Evolutionary conservation across 495 filamentous ascomycete genomes (phyloP), one percentile per base, ranked within the genome.

Genomic region (Lophiostoma macrostomum): DNA sequence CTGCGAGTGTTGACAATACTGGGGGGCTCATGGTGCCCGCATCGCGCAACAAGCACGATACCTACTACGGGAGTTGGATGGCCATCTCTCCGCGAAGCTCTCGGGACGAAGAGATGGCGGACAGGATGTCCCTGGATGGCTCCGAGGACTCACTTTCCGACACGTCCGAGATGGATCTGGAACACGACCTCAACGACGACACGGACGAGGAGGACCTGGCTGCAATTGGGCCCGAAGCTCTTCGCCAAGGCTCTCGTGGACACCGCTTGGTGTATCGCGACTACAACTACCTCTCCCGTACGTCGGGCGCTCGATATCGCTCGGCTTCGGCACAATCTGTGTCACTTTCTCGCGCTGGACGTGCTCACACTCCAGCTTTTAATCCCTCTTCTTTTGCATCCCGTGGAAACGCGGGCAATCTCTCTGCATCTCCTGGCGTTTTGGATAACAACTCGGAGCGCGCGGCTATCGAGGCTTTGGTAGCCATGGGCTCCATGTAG

Each of bases 181-280:
- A 86, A 64, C 81, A 88, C 48, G 84, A 86, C 60, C 40, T 56
- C 5, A 85, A 86, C 59, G 88, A 94, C 65, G 77, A 83, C 44
- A 97, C 93, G n/a, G 93, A 98, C 69, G 90, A 96, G 58, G 93
- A 98, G 68, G 91, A 98, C 72, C 95, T 90, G 90, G 90, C 88
- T 18, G 82, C 84, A 49, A 88, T 96, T 38, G 91, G 90, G 23
- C 87, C 91, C 18, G 88, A 83, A 18, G 85, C 89, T 37, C 77
- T 96, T 53, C 83, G 91, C 44, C 84, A 86, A 34, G 80, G 78
- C 12, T 34, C 77, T 85, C 34, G 49, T 55, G 53, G 44, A 40
- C 57, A 47, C n/a, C 57, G 36, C 12, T 23, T 31, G 7, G 48
- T 39, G 29, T 52, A 63, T 12, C 60, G 54, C 50, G 61, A 67